These are phyloP conservation scores for Brassica incana DNA, from an alignment of 345 rosid genomes.

Conservation along the genomic window DNA sequence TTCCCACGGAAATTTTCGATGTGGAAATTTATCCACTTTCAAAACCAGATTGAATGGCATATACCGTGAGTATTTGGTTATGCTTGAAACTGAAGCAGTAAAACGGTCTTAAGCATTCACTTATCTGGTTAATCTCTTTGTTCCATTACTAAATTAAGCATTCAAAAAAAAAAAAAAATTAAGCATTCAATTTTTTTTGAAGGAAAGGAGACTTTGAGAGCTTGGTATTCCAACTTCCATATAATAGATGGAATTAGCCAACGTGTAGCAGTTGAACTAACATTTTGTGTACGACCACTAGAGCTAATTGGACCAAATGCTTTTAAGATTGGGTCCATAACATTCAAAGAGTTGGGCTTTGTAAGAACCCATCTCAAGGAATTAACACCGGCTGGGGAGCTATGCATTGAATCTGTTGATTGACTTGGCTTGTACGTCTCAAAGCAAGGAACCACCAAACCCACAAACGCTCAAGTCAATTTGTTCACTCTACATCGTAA, in stretches of 20 bases:
- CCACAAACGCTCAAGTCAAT: neutral
- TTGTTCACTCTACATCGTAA: neutral
- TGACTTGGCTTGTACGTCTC: neutral
- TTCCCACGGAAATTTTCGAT: no score
- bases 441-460: neutral
- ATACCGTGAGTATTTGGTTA: neutral
- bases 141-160: constrained; percentile 1
- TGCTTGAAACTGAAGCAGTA: neutral
- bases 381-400: neutral
- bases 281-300: neutral
- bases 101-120: neutral
- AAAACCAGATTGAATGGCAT: neutral
- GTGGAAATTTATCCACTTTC: no score
- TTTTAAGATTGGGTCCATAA: neutral
- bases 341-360: neutral
- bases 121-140: neutral
- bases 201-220: neutral
- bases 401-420: neutral
- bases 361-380: neutral
- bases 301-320: neutral
- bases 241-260: neutral
- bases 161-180: neutral
- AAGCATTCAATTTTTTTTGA: neutral
- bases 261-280: neutral
- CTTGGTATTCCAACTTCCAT: neutral